Evolutionary conservation across 495 filamentous ascomycete genomes (phyloP).

Genomic region (Daldinia decipiens): DNA sequence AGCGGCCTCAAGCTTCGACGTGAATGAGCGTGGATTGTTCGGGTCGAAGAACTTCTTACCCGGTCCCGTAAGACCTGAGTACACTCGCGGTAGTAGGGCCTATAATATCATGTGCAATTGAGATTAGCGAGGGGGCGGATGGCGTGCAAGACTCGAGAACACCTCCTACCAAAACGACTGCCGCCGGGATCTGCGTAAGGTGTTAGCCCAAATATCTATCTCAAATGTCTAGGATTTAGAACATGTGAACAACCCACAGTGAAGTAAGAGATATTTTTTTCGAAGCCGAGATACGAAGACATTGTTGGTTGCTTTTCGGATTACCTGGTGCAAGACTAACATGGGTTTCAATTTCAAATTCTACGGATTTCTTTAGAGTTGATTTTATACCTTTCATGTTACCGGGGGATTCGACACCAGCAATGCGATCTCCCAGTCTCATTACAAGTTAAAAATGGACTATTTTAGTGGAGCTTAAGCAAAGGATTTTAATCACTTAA

Average conservation of each 20-base stretch:
- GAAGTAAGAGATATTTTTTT: constrained; percentile 57
- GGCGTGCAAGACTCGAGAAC: background rate
- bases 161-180: constrained; percentile 50
- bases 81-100: constrained; percentile 50
- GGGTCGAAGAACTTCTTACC: constrained; percentile 46
- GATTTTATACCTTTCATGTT: no score
- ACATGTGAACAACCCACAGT: constrained; percentile 48
- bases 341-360: background rate
- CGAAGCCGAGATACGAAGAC: constrained; percentile 54
- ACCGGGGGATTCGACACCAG: no score
- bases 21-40: constrained; percentile 48
- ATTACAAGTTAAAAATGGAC: background rate
- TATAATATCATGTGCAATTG: constrained; percentile 7
- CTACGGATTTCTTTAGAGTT: background rate
- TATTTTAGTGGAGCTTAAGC: background rate
- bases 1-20: constrained; percentile 51
- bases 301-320: constrained; percentile 40
- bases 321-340: no score
- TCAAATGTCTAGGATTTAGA: background rate
- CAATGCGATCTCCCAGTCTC: background rate
- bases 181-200: constrained; percentile 56
- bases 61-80: constrained; percentile 52
- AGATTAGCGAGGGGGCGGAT: background rate
- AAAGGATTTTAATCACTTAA: background rate
- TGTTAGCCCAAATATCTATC: constrained; percentile 7